These are phyloP conservation scores for Hypomontagnella monticulosa DNA, from an alignment of 495 filamentous ascomycete genomes.

Conservation along the genomic window DNA sequence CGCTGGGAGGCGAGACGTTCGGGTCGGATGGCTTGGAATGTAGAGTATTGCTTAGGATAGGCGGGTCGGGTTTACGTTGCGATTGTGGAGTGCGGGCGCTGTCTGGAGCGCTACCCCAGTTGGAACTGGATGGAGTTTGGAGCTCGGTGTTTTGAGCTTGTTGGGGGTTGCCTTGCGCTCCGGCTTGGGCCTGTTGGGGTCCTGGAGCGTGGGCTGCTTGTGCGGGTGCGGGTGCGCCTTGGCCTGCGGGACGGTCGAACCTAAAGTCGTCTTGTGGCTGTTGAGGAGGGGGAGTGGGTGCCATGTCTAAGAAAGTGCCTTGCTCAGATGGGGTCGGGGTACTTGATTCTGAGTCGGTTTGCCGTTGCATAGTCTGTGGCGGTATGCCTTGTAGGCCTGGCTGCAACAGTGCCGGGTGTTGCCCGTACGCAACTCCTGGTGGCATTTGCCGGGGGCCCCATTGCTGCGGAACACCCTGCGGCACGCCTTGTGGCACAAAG, in stretches of 20 bases:
- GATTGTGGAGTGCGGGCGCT: conserved; percentile 19
- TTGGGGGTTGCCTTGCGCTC: conserved; percentile 4
- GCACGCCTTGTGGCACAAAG: conserved; percentile 8
- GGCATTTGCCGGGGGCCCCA: conserved; percentile 36
- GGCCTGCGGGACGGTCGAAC: conserved; percentile 9
- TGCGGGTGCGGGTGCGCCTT: neutral
- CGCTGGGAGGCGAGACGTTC: conserved; percentile 28
- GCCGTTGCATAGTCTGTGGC: conserved; percentile 19
- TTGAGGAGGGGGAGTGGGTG: conserved; percentile 28
- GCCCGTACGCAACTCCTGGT: conserved; percentile 19
- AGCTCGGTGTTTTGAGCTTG: conserved; percentile 8
- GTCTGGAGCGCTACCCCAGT: conserved; percentile 38
- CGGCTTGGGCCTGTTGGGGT: conserved; percentile 9
- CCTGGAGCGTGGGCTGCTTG: neutral
- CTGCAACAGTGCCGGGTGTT: conserved; percentile 7
- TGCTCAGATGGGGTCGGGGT: conserved; percentile 32
- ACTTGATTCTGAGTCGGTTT: conserved; percentile 14
- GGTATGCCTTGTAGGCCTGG: conserved; percentile 10
- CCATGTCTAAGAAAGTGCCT: conserved; percentile 40
- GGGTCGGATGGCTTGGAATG: conserved; percentile 22
- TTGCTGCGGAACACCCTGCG: conserved; percentile 18
- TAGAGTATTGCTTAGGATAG: neutral
- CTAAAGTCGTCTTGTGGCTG: conserved; percentile 2
- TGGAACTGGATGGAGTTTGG: conserved; percentile 31
- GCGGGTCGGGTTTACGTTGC: neutral